phyloP scores from a whole-genome alignment of 1,284 basidiomycete genomes.

The Amylostereum areolatum region DNA sequence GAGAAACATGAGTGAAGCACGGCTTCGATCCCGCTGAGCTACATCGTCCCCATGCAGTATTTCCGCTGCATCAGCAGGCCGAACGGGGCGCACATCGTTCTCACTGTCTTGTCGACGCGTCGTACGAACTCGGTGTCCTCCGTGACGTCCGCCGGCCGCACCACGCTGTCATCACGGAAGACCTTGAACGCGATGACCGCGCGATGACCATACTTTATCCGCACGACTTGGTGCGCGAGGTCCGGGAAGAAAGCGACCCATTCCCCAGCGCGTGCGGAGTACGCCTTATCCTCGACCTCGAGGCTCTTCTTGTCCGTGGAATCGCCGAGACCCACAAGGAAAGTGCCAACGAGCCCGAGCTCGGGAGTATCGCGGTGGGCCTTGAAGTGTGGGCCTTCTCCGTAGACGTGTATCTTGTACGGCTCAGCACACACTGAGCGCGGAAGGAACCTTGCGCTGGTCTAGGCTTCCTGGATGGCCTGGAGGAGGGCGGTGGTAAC shows the following conservation, averaged over 20 bases:
- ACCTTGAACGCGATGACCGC: conserved; percentile 28
- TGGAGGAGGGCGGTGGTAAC: conserved; percentile 17
- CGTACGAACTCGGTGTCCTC: conserved; percentile 1
- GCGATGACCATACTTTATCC: conserved; percentile 17
- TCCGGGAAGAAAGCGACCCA: conserved; percentile 35
- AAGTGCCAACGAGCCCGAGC: conserved; percentile 22
- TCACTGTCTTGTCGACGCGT: conserved; percentile 12
- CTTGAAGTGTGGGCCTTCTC: conserved; percentile 22
- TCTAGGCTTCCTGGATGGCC: conserved; percentile 15
- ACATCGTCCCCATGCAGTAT: conserved; percentile 19
- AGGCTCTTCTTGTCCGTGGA: conserved; percentile 8
- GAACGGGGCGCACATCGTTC: conserved; percentile 16
- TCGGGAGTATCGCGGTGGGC: conserved; percentile 25
- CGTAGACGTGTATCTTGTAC: conserved; percentile 28
- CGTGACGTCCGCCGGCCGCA: not conserved
- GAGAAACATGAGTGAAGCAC: conserved; percentile 15
- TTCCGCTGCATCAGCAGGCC: conserved; percentile 22
- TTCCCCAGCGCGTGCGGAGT: conserved; percentile 9
- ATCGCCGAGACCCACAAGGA: conserved; percentile 23
- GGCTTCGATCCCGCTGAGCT: conserved; percentile 21
- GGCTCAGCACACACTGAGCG: conserved; percentile 19
- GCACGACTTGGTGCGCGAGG: conserved; percentile 24
- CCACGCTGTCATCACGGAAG: conserved; percentile 14
- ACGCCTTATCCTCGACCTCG: conserved; percentile 7
- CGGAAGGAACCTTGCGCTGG: conserved; percentile 17